Percentiles rank a stretch among this genome's conserved stretches.
phyloP scores from a whole-genome alignment of 2,329 filamentous ascomycete species.

The Fusarium sp. region DNA sequence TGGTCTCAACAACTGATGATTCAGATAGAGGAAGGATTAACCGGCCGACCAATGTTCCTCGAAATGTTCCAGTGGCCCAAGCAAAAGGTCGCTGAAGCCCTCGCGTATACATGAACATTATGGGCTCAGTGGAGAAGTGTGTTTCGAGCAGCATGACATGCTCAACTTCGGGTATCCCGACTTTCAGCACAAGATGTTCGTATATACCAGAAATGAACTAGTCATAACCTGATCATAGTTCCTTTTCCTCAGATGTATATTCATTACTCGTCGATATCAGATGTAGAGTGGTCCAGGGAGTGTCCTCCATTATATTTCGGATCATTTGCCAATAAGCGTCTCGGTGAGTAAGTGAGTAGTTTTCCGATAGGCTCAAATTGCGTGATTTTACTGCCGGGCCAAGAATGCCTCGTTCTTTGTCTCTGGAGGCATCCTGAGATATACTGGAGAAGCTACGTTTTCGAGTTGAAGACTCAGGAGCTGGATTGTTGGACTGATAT shows the following conservation, averaged over 20 bases:
- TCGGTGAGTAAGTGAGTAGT: slow-evolving; percentile 44
- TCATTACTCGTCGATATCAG: slow-evolving; percentile 54
- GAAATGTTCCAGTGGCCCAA: slow-evolving; percentile 44
- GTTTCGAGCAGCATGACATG: neutral
- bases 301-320: slow-evolving; percentile 43
- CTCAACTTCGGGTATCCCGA: neutral
- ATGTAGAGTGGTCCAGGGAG: slow-evolving; percentile 49
- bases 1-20: slow-evolving; percentile 43
- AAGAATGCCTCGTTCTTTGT: neutral
- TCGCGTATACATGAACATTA: slow-evolving; percentile 9
- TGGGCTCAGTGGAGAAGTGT: neutral
- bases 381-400: slow-evolving; percentile 25
- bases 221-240: slow-evolving; percentile 46
- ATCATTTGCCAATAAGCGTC: slow-evolving; percentile 54
- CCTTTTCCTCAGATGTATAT: slow-evolving; percentile 50
- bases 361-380: slow-evolving; percentile 25
- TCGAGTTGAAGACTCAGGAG: neutral
- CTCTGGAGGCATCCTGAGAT: neutral
- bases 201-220: too few relatives aligned
- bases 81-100: slow-evolving; percentile 30
- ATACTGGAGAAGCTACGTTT: slow-evolving; percentile 43
- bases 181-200: neutral
- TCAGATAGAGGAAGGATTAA: slow-evolving; percentile 37
- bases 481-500: neutral
- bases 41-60: slow-evolving; percentile 34